Conservation (phyloP, 2,329 filamentous ascomycete genomes). For the Aspergillus hiratsukae region DNA sequence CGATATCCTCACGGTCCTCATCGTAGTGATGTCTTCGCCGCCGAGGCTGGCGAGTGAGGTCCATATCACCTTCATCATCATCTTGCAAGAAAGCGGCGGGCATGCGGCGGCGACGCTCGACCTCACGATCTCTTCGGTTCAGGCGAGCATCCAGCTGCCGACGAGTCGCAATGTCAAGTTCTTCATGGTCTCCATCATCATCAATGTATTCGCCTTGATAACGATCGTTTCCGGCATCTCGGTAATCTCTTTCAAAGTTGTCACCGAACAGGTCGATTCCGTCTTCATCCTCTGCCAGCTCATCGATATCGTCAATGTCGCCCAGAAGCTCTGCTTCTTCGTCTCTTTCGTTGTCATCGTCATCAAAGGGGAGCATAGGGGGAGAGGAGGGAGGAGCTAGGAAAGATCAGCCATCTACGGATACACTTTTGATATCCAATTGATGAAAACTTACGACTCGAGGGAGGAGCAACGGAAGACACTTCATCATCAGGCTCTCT, state of each 20-base stretch:
- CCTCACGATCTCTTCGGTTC: slow-evolving; percentile 58
- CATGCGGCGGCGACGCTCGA: slow-evolving; percentile 55
- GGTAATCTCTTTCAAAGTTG: slow-evolving; percentile 62
- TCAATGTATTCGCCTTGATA: slow-evolving; percentile 59
- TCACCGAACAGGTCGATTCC: slow-evolving; percentile 67
- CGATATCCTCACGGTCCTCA: slow-evolving; percentile 82
- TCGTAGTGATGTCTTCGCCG: slow-evolving; percentile 87
- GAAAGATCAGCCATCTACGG: slow-evolving; percentile 10
- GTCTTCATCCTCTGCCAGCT: slow-evolving; percentile 65
- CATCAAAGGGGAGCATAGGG: slow-evolving; percentile 50
- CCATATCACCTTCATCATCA: slow-evolving; percentile 78
- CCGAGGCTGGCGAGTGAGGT: slow-evolving; percentile 79
- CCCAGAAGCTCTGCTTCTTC: slow-evolving; percentile 56
- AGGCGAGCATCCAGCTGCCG: slow-evolving; percentile 59
- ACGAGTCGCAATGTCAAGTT: slow-evolving; percentile 54
- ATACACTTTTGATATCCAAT: not conserved
- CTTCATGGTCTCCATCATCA: slow-evolving; percentile 61
- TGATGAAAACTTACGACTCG: slow-evolving; percentile 52
- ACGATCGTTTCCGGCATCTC: slow-evolving; percentile 43
- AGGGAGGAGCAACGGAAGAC: slow-evolving; percentile 57
- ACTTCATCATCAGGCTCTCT: slow-evolving; percentile 62
- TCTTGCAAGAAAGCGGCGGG: slow-evolving; percentile 61
- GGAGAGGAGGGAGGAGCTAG: slow-evolving; percentile 55
- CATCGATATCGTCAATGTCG: slow-evolving; percentile 64
- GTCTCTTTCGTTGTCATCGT: slow-evolving; percentile 42